A percentile compares a stretch with the other conserved stretches of the same genome.
These are phyloP conservation scores for Lipomyces lipofer DNA, from an alignment of 805 yeast species.

Conservation along the genomic window DNA sequence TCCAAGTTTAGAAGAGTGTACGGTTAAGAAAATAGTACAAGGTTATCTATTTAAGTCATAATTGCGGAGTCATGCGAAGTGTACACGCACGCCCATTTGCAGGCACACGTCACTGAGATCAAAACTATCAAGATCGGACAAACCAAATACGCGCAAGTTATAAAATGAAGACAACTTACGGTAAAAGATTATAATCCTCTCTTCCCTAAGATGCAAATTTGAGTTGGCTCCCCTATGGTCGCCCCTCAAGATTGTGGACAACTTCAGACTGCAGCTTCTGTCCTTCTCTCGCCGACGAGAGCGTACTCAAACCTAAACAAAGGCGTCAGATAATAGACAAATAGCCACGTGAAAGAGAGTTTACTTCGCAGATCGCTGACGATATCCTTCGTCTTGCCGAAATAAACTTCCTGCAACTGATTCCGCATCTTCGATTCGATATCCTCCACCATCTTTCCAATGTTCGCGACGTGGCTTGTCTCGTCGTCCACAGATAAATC, in stretches of 20 bases:
- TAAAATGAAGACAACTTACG: no score
- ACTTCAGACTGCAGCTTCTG: constrained; percentile 46
- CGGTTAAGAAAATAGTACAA: no score
- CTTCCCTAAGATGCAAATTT: no score
- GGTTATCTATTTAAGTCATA: no score
- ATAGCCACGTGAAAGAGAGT: neutral
- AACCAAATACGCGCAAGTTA: no score
- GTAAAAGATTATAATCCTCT: no score
- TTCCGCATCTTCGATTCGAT: constrained; percentile 84
- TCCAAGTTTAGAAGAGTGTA: no score
- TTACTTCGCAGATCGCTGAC: constrained; percentile 63
- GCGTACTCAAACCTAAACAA: constrained; percentile 36
- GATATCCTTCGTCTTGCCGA: constrained; percentile 90
- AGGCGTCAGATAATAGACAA: neutral
- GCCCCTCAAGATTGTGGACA: constrained; percentile 41
- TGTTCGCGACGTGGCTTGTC: constrained; percentile 74
- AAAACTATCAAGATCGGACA: no score
- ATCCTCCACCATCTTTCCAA: constrained; percentile 85
- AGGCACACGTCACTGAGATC: no score
- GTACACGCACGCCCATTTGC: no score
- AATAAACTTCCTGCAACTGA: constrained; percentile 87
- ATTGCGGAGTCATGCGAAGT: no score
- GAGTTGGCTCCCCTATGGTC: constrained; percentile 2
- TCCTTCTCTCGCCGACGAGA: constrained; percentile 44
- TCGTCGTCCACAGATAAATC: constrained; percentile 49